Evolutionary conservation across 2,329 filamentous ascomycete genomes (phyloP), one percentile per base, ranked within the genome.

Genomic region (Alternaria sp.): DNA sequence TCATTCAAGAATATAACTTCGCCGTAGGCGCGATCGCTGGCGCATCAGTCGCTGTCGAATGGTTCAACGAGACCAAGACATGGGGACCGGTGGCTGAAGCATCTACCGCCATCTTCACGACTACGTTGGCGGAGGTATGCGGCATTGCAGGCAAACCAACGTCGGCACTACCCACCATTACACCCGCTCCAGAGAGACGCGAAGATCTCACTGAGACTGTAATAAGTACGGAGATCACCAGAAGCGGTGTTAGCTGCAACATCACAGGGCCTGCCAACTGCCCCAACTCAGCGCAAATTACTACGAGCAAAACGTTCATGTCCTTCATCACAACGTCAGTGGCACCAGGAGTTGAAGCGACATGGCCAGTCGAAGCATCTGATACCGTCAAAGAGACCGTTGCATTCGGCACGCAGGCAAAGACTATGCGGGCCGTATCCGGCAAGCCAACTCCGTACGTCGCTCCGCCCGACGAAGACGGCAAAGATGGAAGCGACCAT

Each of bases 1-100:
- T 86, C 6, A 77, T 82, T 10, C 82, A 88, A 65, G 78, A 80
- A 2, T 89, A 87, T 70, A 71, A 74, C 5, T 70, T 89, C 11
- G 86, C 81, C 0, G 66, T 89, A 0, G 87, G 87, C 15, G 87
- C 85, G 6, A 80, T 79, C 1, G 86, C 86, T 5, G 87, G 87
- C 1, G 86, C 86, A 0, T 85, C 84, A 0, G 68, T 88, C 0
- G 81, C 75, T 2, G 54, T 87, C 5, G 76, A 74, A 1, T 21
- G 36, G 2, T 3, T 30, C 6, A 25, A 30, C 21, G 44, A 57
- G 6, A 65, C 69, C 0, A 68, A 82, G 13, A 83, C 81, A 0
- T 89, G 85, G 84, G 87, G 86, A 0, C 85, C 85, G 0, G 72
- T 79, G 0, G 82, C 84, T 0, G 71, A 76, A 19, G 85, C 83